These are phyloP conservation scores for Thalassiosira mediterranea DNA, from an alignment of 352 stramenopile species.

Conservation along the genomic window DNA sequence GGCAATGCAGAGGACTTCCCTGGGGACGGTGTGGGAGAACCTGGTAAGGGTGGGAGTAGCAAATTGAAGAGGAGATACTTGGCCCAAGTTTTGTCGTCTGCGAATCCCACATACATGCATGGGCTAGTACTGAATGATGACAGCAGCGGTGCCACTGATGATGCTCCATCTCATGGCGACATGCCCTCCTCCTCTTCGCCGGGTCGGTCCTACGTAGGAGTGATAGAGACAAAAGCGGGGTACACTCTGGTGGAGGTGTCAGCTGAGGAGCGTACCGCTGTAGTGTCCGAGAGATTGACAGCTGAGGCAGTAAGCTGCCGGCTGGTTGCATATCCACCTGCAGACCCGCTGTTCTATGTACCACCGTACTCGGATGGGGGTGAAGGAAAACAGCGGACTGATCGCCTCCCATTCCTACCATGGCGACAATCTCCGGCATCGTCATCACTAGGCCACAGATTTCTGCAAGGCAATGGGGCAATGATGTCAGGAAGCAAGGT, in stretches of 20 bases:
- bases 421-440: conserved; percentile 24
- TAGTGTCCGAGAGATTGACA: conserved; percentile 76
- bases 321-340: conserved; percentile 70
- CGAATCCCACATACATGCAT: conserved; percentile 85
- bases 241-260: conserved; percentile 85
- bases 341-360: conserved; percentile 75
- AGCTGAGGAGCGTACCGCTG: conserved; percentile 71
- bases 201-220: conserved; percentile 40
- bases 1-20: conserved; percentile 15
- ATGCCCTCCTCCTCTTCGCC: conserved; percentile 16
- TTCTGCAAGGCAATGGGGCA: conserved; percentile 5
- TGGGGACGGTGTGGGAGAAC: background rate
- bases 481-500: conserved; percentile 13
- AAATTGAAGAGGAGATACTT: conserved; percentile 78
- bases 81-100: conserved; percentile 82
- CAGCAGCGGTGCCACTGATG: conserved; percentile 53
- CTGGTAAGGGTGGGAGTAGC: conserved; percentile 13
- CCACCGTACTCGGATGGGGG: conserved; percentile 43
- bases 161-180: conserved; percentile 13
- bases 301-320: conserved; percentile 75
- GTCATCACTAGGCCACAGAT: background rate
- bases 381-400: conserved; percentile 6
- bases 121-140: conserved; percentile 73
- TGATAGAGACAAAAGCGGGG: conserved; percentile 73
- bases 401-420: conserved; percentile 59